Evolutionary conservation across 805 yeast genomes (phyloP).

Genomic region (Wickerhamiella nectarea): DNA sequence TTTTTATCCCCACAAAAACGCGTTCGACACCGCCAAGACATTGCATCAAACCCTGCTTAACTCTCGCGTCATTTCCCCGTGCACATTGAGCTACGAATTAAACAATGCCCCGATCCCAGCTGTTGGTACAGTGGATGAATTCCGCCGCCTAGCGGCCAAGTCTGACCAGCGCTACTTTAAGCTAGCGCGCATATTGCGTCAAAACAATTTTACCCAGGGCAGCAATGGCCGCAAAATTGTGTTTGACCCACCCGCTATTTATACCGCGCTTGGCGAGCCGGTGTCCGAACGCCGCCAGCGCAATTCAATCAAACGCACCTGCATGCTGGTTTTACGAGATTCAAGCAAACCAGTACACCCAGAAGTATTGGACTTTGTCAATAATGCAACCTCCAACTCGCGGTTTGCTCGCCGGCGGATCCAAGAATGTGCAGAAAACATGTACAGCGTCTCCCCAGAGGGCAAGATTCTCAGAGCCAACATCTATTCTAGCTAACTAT

Average conservation of each 20-base stretch:
- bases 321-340: conserved; percentile 8
- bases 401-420: conserved; percentile 8
- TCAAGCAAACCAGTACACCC: conserved; percentile 10
- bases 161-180: conserved; percentile 10
- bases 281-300: conserved; percentile 8
- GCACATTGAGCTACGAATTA: conserved; percentile 11
- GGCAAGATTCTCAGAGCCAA: background rate
- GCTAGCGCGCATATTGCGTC: conserved; percentile 11
- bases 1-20: conserved; percentile 1
- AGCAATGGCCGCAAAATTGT: conserved; percentile 16
- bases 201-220: conserved; percentile 12
- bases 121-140: conserved; percentile 11
- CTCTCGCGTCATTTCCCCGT: background rate
- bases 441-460: conserved; percentile 4
- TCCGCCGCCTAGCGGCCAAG: background rate
- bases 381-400: background rate
- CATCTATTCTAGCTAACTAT: background rate
- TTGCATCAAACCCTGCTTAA: background rate
- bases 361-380: conserved; percentile 5
- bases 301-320: conserved; percentile 3
- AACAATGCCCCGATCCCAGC: conserved; percentile 16
- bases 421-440: conserved; percentile 3
- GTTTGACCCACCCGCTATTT: conserved; percentile 5
- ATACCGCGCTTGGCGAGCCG: conserved; percentile 9
- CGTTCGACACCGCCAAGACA: background rate